Evolutionary conservation across 805 yeast species (phyloP).

Genomic region (Saccharomycopsis babjevae): DNA sequence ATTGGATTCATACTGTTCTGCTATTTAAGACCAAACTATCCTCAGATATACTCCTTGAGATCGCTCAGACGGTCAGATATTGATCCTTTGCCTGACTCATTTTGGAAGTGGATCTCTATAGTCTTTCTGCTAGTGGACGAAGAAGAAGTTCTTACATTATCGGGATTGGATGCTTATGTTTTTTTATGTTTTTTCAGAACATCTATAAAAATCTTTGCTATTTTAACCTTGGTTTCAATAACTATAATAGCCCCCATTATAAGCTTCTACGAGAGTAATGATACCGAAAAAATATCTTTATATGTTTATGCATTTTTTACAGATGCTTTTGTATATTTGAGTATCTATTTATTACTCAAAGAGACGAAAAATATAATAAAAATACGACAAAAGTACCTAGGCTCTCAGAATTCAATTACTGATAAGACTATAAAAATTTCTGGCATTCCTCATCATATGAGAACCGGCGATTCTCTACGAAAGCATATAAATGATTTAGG

Average conservation of each 20-base stretch:
- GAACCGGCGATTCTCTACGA: constrained; percentile 34
- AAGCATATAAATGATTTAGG: constrained; percentile 44
- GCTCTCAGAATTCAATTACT: constrained; percentile 48
- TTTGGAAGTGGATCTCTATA: constrained; percentile 45
- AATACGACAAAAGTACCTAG: constrained; percentile 47
- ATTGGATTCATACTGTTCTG: constrained; percentile 41
- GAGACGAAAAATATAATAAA: constrained; percentile 40
- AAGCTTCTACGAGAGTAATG: constrained; percentile 39
- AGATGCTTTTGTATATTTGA: constrained; percentile 40
- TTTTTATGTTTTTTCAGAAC: constrained; percentile 84
- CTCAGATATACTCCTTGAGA: constrained; percentile 47
- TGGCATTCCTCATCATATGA: constrained; percentile 41
- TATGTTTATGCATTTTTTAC: constrained; percentile 49
- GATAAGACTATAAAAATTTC: constrained; percentile 48
- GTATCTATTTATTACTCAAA: constrained; percentile 34
- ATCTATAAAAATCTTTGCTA: constrained; percentile 47
- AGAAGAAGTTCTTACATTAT: constrained; percentile 40
- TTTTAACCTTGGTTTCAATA: constrained; percentile 37
- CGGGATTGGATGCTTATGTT: constrained; percentile 89
- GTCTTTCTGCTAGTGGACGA: constrained; percentile 37
- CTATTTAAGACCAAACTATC: constrained; percentile 41
- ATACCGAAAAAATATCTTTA: constrained; percentile 25
- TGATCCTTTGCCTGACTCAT: constrained; percentile 35
- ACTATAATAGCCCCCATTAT: constrained; percentile 43
- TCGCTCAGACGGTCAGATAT: constrained; percentile 37